phyloP scores from a whole-genome alignment of 768 basidiomycete species.

The Clavulina sp. region DNA sequence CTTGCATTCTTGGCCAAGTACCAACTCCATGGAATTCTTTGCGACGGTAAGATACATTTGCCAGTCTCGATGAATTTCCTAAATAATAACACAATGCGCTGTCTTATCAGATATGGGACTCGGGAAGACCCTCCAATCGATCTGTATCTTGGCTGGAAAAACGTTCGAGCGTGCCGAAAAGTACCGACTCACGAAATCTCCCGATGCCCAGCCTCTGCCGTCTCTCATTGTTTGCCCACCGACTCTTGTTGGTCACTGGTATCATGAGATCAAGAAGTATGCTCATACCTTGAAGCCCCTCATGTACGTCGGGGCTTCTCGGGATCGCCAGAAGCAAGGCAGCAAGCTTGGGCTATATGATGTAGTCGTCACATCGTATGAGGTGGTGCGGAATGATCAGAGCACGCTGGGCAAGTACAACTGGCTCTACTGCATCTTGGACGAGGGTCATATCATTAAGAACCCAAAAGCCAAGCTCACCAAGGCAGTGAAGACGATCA shows the following conservation, averaged over 20 bases:
- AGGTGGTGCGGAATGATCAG: slow-evolving; percentile 92
- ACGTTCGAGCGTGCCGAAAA: slow-evolving; percentile 69
- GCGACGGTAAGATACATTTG: slow-evolving; percentile 54
- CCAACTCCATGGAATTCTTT: slow-evolving; percentile 92
- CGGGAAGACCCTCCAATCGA: slow-evolving; percentile 94
- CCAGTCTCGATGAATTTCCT: slow-evolving; percentile 5
- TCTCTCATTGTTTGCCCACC: slow-evolving; percentile 94
- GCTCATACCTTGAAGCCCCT: slow-evolving; percentile 67
- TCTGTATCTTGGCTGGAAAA: slow-evolving; percentile 90
- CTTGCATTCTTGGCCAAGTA: slow-evolving; percentile 95
- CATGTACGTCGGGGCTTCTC: slow-evolving; percentile 74
- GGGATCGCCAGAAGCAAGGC: slow-evolving; percentile 57
- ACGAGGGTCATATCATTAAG: slow-evolving; percentile 98
- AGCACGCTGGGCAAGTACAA: slow-evolving; percentile 47
- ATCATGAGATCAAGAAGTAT: slow-evolving; percentile 92
- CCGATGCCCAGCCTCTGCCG: slow-evolving; percentile 71
- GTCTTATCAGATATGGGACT: slow-evolving; percentile 78
- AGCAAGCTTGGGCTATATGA: slow-evolving; percentile 54
- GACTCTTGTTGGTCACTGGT: slow-evolving; percentile 97
- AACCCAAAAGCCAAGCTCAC: slow-evolving; percentile 97
- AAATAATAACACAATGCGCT: slow-evolving; percentile 1
- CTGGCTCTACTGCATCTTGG: slow-evolving; percentile 93
- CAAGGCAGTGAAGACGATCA: slow-evolving; percentile 82
- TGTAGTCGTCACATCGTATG: slow-evolving; percentile 93
- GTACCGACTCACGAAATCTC: slow-evolving; percentile 43